Evolutionary conservation across 1,284 basidiomycete genomes (phyloP).

Genomic region (Sutorius eximius): DNA sequence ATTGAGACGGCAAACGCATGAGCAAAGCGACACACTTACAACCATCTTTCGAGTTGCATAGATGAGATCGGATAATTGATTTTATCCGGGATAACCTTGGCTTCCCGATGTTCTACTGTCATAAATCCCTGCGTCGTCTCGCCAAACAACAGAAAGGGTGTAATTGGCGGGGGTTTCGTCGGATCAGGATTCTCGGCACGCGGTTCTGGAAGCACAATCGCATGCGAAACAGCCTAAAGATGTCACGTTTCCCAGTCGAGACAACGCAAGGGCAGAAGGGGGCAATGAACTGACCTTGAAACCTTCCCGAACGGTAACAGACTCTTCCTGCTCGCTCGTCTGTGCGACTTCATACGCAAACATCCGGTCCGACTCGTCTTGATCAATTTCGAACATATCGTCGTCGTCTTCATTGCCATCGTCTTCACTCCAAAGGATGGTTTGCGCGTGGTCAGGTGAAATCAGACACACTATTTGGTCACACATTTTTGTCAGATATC

Average conservation of each 20-base stretch:
- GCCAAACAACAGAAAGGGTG: constrained; percentile 35
- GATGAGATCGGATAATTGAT: neutral
- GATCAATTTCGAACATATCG: constrained; percentile 28
- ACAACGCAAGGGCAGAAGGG: neutral
- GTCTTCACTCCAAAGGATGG: constrained; percentile 46
- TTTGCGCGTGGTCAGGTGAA: constrained; percentile 43
- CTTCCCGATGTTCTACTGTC: constrained; percentile 26
- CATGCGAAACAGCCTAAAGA: constrained; percentile 15
- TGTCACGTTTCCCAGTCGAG: neutral
- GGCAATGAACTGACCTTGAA: constrained; percentile 38
- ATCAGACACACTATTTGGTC: constrained; percentile 53
- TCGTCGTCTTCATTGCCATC: constrained; percentile 35
- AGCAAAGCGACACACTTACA: constrained; percentile 15
- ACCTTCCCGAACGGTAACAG: constrained; percentile 41
- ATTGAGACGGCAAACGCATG: neutral
- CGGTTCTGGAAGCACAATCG: constrained; percentile 12
- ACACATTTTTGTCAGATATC: constrained; percentile 56
- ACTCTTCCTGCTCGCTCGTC: constrained; percentile 55
- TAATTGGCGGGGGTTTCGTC: constrained; percentile 9
- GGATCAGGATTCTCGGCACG: constrained; percentile 8
- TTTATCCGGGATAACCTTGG: constrained; percentile 6
- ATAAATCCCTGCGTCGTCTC: constrained; percentile 40
- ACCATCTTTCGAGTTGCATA: constrained; percentile 14
- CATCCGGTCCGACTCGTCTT: constrained; percentile 46
- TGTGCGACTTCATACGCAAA: constrained; percentile 58